Conservation (phyloP, 176 grass and related monocot genomes). For the Chloris gayana region DNA sequence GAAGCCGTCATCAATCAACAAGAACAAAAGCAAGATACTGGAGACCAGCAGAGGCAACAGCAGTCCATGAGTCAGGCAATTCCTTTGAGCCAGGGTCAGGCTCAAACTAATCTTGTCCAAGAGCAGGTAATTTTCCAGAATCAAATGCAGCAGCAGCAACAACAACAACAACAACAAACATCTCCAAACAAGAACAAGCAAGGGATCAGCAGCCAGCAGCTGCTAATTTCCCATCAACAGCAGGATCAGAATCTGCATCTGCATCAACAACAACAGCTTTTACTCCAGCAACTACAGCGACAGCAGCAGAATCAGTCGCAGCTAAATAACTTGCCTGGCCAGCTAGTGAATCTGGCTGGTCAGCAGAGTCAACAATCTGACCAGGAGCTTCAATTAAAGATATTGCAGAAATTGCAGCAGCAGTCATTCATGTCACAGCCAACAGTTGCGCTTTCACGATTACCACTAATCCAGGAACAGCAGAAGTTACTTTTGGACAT, state of each 20-base stretch:
- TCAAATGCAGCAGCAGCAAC: slow-evolving; percentile 62
- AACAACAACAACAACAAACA: slow-evolving; percentile 44
- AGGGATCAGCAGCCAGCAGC: slow-evolving; percentile 26
- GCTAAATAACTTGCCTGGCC: slow-evolving; percentile 58
- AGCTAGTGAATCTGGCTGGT: slow-evolving; percentile 58
- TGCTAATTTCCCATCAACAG: slow-evolving; percentile 47
- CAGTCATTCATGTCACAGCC: slow-evolving; percentile 70
- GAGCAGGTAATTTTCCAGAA: slow-evolving; percentile 76
- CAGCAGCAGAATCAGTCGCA: slow-evolving; percentile 65
- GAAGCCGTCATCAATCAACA: slow-evolving; percentile 53
- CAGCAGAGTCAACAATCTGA: slow-evolving; percentile 69
- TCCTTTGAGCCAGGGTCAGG: slow-evolving; percentile 71
- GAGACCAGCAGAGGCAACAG: slow-evolving; percentile 60
- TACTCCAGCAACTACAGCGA: slow-evolving; percentile 61
- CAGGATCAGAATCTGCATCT: slow-evolving; percentile 52
- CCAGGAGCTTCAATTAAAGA: slow-evolving; percentile 75
- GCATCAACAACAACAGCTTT: slow-evolving; percentile 55
- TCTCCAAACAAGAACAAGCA: slow-evolving; percentile 53
- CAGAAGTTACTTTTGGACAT: slow-evolving; percentile 76
- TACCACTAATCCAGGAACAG: slow-evolving; percentile 73
- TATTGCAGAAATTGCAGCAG: slow-evolving; percentile 84
- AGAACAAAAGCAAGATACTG: slow-evolving; percentile 64
- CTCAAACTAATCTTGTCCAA: slow-evolving; percentile 66
- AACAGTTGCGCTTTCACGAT: slow-evolving; percentile 50
- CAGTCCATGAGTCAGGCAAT: slow-evolving; percentile 56